A percentile compares a stretch with the other conserved stretches of the same genome.
Evolutionary conservation across 2,329 filamentous ascomycete species (phyloP).

Genomic region (Tolypocladium amazonense): DNA sequence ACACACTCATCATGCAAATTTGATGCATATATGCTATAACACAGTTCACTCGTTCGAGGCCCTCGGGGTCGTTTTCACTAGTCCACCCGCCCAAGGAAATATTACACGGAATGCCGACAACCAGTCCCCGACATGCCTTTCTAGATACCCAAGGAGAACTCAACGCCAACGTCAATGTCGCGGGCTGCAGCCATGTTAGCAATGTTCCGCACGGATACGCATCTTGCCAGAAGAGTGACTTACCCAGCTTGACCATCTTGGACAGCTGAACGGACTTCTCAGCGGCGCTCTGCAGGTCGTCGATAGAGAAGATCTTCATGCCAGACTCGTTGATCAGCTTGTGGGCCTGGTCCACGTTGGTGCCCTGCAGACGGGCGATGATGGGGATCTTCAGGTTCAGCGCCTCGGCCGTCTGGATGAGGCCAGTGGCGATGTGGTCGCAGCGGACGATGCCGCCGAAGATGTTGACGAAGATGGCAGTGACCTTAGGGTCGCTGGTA

Average conservation of each 20-base stretch:
- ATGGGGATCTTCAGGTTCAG: constrained; percentile 97
- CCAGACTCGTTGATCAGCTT: constrained; percentile 92
- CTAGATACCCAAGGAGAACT: constrained; percentile 92
- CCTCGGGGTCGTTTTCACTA: background rate
- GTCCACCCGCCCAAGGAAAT: constrained; percentile 9
- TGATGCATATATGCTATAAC: background rate
- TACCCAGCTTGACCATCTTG: constrained; percentile 97
- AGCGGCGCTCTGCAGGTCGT: constrained; percentile 91
- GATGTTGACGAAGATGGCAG: constrained; percentile 99
- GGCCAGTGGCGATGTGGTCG: constrained; percentile 90
- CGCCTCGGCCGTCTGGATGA: constrained; percentile 87
- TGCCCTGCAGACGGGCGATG: constrained; percentile 93
- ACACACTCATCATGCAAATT: background rate
- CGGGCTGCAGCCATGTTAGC: constrained; percentile 48
- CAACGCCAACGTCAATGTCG: constrained; percentile 93
- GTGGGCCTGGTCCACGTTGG: constrained; percentile 93
- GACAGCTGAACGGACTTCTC: constrained; percentile 99
- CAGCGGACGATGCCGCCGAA: constrained; percentile 98
- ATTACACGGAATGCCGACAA: constrained; percentile 14
- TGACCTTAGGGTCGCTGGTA: constrained; percentile 95
- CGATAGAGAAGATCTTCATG: constrained; percentile 99
- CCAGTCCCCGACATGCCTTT: constrained; percentile 5
- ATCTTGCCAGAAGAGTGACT: constrained; percentile 23
- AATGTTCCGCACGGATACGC: background rate
- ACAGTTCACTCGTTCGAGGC: constrained; percentile 6